Evolutionary conservation across 1,284 basidiomycete genomes (phyloP).

Genomic region (Ganoderma resinaceum): DNA sequence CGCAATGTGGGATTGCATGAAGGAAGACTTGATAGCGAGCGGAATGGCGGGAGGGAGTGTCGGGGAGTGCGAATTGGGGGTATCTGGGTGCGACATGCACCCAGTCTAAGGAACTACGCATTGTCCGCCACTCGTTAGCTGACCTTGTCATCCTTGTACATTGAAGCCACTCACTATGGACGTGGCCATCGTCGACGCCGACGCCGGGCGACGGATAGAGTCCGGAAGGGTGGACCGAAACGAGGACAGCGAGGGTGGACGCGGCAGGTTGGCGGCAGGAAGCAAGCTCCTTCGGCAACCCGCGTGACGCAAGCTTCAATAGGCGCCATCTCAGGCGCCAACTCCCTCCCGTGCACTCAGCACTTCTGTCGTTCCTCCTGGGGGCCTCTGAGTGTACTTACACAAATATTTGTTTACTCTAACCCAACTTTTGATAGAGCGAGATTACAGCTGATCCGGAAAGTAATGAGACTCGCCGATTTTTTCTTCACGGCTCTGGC

Average conservation of each 20-base stretch:
- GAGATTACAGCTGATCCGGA: too few relatives aligned
- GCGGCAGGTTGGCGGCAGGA: conserved; percentile 14
- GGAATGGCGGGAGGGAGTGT: conserved; percentile 36
- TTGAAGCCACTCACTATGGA: conserved; percentile 17
- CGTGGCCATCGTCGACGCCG: conserved; percentile 29
- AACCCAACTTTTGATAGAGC: too few relatives aligned
- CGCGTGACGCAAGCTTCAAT: conserved; percentile 28
- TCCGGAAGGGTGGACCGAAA: background rate
- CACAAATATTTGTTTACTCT: too few relatives aligned
- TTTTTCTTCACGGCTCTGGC: too few relatives aligned
- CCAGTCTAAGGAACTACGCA: conserved; percentile 37
- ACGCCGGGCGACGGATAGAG: conserved; percentile 12
- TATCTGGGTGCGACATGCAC: conserved; percentile 41
- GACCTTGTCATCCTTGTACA: too few relatives aligned
- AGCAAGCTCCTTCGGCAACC: conserved; percentile 27
- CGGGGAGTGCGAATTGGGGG: conserved; percentile 32
- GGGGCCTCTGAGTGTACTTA: background rate
- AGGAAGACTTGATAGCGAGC: conserved; percentile 37
- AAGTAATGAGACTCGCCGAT: too few relatives aligned
- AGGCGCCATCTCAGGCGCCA: background rate
- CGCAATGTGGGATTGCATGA: conserved; percentile 12
- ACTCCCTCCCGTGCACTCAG: too few relatives aligned
- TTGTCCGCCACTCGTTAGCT: conserved; percentile 1
- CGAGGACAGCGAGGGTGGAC: background rate
- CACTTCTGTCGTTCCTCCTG: too few relatives aligned